Percentiles rank a stretch among this genome's conserved stretches.
Evolutionary conservation across 176 grass and related monocot genomes (phyloP).

Genomic region (Olyra latifolia): DNA sequence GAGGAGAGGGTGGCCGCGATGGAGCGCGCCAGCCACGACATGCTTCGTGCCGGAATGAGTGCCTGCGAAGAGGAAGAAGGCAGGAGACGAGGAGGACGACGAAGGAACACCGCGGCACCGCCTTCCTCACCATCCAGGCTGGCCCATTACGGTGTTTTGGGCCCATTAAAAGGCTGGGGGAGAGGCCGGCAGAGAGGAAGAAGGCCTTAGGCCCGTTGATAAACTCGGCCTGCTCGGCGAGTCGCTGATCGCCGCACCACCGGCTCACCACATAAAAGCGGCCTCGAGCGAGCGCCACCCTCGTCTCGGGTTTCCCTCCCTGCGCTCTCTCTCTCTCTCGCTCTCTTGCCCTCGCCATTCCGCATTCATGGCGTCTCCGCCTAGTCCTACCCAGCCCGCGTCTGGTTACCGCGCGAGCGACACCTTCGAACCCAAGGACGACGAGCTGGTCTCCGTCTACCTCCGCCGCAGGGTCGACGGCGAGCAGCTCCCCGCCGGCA

Average conservation of each 20-base stretch:
- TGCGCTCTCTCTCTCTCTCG: too few species aligned
- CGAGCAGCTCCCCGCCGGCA: background rate
- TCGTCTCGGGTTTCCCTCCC: too few species aligned
- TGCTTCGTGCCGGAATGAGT: slow-evolving; percentile 20
- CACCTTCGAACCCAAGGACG: too few species aligned
- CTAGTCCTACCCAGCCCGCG: too few species aligned
- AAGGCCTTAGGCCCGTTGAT: too few species aligned
- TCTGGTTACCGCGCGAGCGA: too few species aligned
- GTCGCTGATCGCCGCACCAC: too few species aligned
- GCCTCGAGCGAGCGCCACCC: too few species aligned
- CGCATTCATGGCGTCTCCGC: background rate
- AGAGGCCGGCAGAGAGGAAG: too few species aligned
- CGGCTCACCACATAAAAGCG: background rate
- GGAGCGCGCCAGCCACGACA: slow-evolving; percentile 70
- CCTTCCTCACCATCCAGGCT: too few species aligned
- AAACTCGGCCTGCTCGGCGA: too few species aligned
- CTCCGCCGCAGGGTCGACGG: background rate
- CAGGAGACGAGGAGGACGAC: background rate
- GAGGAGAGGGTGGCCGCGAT: slow-evolving; percentile 58
- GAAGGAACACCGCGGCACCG: background rate
- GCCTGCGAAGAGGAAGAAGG: background rate
- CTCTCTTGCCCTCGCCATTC: too few species aligned
- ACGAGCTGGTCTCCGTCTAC: background rate
- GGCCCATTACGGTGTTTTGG: background rate
- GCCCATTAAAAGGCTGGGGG: background rate